Conservation (phyloP, 805 yeast species). For the Lipomyces anomalus region DNA sequence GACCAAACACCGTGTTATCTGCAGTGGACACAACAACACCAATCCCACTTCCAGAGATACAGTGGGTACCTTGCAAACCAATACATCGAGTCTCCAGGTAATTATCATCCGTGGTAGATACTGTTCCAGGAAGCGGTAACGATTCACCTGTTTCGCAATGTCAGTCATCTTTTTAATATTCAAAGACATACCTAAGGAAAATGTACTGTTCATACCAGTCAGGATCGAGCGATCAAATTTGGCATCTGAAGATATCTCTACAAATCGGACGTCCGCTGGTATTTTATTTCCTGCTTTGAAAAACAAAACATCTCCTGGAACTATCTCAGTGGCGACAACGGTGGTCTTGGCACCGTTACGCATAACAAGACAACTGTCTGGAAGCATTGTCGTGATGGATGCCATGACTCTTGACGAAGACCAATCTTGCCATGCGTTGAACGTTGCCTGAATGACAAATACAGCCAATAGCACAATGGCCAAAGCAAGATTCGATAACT, state of each 20-base stretch:
- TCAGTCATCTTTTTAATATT: not conserved
- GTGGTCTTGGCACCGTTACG: slow-evolving; percentile 40
- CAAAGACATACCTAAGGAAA: too few relatives aligned
- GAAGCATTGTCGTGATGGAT: slow-evolving; percentile 41
- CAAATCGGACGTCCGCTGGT: slow-evolving; percentile 39
- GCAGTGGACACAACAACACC: slow-evolving; percentile 44
- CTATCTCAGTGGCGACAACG: slow-evolving; percentile 37
- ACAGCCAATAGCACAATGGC: slow-evolving; percentile 40
- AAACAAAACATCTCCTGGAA: slow-evolving; percentile 39
- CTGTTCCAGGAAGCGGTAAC: slow-evolving; percentile 35
- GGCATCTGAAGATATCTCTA: slow-evolving; percentile 31
- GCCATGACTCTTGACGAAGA: slow-evolving; percentile 46
- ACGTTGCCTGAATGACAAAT: slow-evolving; percentile 39
- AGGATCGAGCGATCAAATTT: slow-evolving; percentile 41
- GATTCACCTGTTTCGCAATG: slow-evolving; percentile 38
- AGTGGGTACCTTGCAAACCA: slow-evolving; percentile 44
- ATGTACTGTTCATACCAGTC: slow-evolving; percentile 21
- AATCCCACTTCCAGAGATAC: slow-evolving; percentile 34
- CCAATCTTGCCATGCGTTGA: slow-evolving; percentile 45
- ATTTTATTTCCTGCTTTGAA: slow-evolving; percentile 39
- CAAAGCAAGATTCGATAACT: slow-evolving; percentile 39
- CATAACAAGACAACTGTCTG: slow-evolving; percentile 42
- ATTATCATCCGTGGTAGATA: slow-evolving; percentile 29
- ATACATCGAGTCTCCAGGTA: slow-evolving; percentile 41
- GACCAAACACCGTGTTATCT: slow-evolving; percentile 43